Conservation (phyloP, 1,284 basidiomycete genomes). For the Boletus sp. region DNA sequence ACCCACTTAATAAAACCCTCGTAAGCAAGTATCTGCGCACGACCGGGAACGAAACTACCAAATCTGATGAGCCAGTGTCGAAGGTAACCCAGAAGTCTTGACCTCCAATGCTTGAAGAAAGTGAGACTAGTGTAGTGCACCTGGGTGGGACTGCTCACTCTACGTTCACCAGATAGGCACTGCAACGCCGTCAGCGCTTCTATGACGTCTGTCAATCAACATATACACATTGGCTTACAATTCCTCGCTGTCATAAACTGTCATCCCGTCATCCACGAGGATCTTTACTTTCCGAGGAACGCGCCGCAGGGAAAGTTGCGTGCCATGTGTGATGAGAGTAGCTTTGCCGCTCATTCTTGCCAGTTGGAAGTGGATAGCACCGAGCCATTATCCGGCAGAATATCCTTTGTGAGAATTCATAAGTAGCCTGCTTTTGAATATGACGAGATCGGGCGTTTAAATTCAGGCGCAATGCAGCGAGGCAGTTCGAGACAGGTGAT, state of each 20-base stretch:
- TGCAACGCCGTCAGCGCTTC: slow-evolving; percentile 5
- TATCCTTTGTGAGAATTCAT: not conserved
- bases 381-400: not conserved
- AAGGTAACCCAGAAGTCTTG: slow-evolving; percentile 35
- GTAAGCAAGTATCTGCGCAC: not conserved
- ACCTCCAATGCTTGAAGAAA: slow-evolving; percentile 26
- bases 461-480: slow-evolving; percentile 10
- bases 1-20: slow-evolving; percentile 32
- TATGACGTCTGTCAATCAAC: not conserved
- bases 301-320: slow-evolving; percentile 24
- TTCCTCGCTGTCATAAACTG: slow-evolving; percentile 29
- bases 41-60: slow-evolving; percentile 18
- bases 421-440: slow-evolving; percentile 18
- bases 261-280: slow-evolving; percentile 9
- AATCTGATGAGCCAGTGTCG: slow-evolving; percentile 34
- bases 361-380: not conserved
- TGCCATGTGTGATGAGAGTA: slow-evolving; percentile 24
- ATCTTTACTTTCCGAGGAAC: slow-evolving; percentile 20
- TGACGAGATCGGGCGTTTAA: slow-evolving; percentile 6
- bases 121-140: not conserved
- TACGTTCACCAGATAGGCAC: slow-evolving; percentile 32
- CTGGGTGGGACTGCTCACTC: slow-evolving; percentile 15
- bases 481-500: not conserved
- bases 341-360: slow-evolving; percentile 17
- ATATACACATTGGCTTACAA: slow-evolving; percentile 22